Percentiles rank a stretch among this genome's conserved stretches.
phyloP scores from a whole-genome alignment of 768 basidiomycete genomes.

The Phylloporus sp. region DNA sequence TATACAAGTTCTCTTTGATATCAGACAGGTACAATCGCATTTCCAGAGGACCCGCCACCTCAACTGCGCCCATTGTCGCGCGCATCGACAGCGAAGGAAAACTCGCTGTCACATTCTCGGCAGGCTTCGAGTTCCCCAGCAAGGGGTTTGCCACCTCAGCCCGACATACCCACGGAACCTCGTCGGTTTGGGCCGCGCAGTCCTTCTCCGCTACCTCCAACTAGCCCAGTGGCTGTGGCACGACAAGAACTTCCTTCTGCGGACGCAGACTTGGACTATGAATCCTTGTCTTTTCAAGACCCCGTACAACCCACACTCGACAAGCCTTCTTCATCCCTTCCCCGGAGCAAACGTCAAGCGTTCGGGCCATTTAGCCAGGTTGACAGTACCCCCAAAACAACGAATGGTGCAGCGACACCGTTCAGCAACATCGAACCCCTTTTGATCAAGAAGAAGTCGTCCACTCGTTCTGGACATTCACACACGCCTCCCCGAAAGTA shows the following conservation, averaged over 20 bases:
- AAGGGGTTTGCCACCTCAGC: slow-evolving; percentile 34
- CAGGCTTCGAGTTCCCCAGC: slow-evolving; percentile 40
- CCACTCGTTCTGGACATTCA: slow-evolving; percentile 44
- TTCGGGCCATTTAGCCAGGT: slow-evolving; percentile 50
- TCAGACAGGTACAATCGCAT: slow-evolving; percentile 1
- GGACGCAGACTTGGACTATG: slow-evolving; percentile 44
- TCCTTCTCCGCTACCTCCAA: slow-evolving; percentile 62
- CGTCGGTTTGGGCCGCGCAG: slow-evolving; percentile 71
- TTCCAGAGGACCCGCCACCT: slow-evolving; percentile 55
- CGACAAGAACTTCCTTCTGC: slow-evolving; percentile 36
- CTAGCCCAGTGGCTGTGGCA: slow-evolving; percentile 31
- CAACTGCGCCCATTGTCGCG: slow-evolving; percentile 53
- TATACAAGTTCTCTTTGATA: slow-evolving; percentile 1
- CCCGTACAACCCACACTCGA: slow-evolving; percentile 25
- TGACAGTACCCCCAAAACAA: slow-evolving; percentile 49
- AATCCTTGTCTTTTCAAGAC: slow-evolving; percentile 30
- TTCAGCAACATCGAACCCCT: slow-evolving; percentile 61
- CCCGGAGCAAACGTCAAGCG: slow-evolving; percentile 67
- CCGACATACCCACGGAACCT: slow-evolving; percentile 48
- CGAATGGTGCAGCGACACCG: slow-evolving; percentile 31
- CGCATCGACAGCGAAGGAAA: slow-evolving; percentile 39
- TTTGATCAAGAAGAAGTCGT: slow-evolving; percentile 81
- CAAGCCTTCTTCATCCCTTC: slow-evolving; percentile 43
- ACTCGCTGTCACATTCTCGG: slow-evolving; percentile 44
- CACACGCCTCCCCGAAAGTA: slow-evolving; percentile 34